A percentile compares a stretch with the other conserved stretches of the same genome.
Conservation (phyloP, 1,284 basidiomycete species). For the Pulchroboletus neoregius region DNA sequence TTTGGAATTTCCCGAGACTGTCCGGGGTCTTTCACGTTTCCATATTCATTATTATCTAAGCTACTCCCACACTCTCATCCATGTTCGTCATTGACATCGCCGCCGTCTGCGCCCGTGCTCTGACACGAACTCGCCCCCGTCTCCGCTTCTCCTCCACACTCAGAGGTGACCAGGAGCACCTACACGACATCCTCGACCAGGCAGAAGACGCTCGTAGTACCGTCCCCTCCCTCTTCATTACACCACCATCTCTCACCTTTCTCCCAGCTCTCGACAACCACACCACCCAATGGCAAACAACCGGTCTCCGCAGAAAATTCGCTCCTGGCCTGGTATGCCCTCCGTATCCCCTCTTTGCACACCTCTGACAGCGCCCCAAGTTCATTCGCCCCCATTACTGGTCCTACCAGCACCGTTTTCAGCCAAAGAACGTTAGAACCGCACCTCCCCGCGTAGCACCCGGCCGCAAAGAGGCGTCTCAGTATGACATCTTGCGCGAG, state of each 20-base stretch:
- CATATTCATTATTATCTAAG: background rate
- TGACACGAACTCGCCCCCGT: background rate
- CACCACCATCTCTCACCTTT: background rate
- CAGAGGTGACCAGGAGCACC: slow-evolving; percentile 21
- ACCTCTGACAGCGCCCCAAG: slow-evolving; percentile 28
- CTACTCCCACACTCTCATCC: background rate
- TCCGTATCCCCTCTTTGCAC: background rate
- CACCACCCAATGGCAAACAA: slow-evolving; percentile 20
- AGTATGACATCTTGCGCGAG: slow-evolving; percentile 66
- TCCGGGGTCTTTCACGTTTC: slow-evolving; percentile 21
- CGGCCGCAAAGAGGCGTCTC: slow-evolving; percentile 44
- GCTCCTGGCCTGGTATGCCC: slow-evolving; percentile 18
- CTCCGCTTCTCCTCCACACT: slow-evolving; percentile 20
- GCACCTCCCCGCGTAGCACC: slow-evolving; percentile 47
- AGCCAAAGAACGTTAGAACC: slow-evolving; percentile 21
- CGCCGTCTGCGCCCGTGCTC: slow-evolving; percentile 9
- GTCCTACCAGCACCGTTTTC: slow-evolving; percentile 39
- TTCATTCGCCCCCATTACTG: slow-evolving; percentile 46
- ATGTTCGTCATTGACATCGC: slow-evolving; percentile 12
- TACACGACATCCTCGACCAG: slow-evolving; percentile 24
- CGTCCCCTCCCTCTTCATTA: background rate
- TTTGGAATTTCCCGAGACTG: slow-evolving; percentile 15
- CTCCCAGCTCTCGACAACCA: slow-evolving; percentile 2
- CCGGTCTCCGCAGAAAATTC: slow-evolving; percentile 29
- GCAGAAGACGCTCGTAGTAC: slow-evolving; percentile 21